These are phyloP conservation scores for Scleroderma bovista DNA, from an alignment of 768 basidiomycete species.

Conservation along the genomic window DNA sequence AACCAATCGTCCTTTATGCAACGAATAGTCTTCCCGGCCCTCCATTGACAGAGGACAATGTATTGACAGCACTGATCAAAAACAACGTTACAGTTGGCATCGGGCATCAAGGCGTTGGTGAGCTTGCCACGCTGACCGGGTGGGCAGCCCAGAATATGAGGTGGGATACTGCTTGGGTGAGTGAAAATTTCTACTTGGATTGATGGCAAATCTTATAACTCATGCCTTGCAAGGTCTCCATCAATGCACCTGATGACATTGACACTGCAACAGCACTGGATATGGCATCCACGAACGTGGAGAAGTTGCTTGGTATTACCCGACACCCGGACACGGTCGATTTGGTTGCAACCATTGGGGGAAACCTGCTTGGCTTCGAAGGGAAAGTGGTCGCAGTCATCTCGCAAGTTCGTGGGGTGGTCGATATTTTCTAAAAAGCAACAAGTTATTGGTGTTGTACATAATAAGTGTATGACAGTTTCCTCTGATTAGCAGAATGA, in stretches of 20 bases:
- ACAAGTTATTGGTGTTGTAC: too few relatives aligned
- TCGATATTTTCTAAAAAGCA: constrained; percentile 33
- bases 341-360: constrained; percentile 37
- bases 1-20: not conserved
- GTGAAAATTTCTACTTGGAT: constrained; percentile 35
- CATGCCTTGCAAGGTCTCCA: constrained; percentile 21
- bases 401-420: constrained; percentile 29
- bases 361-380: constrained; percentile 37
- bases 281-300: constrained; percentile 38
- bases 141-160: constrained; percentile 84
- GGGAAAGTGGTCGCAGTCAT: constrained; percentile 41
- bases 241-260: constrained; percentile 37
- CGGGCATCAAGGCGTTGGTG: constrained; percentile 39
- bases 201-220: not conserved
- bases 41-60: constrained; percentile 57
- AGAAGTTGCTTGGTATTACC: constrained; percentile 36
- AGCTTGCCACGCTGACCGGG: constrained; percentile 64
- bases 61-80: constrained; percentile 55
- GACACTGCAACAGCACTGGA: constrained; percentile 33
- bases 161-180: constrained; percentile 93
- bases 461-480: too few relatives aligned
- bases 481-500: not conserved
- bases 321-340: constrained; percentile 22
- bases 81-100: constrained; percentile 63
- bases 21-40: constrained; percentile 58